Evolutionary conservation across 441 rosid genomes (phyloP), one percentile per base, ranked within the genome.

Genomic region (Euphorbia schlechtendalii): DNA sequence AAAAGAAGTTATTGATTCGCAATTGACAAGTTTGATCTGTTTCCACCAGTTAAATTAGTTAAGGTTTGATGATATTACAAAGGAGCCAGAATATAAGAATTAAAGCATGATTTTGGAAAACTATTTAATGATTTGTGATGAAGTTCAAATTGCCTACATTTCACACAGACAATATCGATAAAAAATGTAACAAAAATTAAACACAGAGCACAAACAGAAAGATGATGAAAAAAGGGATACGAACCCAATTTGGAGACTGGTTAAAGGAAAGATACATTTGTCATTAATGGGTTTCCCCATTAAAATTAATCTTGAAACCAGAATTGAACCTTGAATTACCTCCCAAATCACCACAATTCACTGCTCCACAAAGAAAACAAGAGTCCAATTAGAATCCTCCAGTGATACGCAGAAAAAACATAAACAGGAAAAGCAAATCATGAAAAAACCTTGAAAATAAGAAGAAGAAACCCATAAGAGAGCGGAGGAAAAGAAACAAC

Each of bases 171-270:
- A 34, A 18, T n/a, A n/a, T n/a, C n/a, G n/a, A 34, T 6, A 17
- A 14, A 45, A 27, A 13, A 0, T 14, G 5, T 9, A 22, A 8
- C 11, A 4, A 5, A 54, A 3, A 4, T 22, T n/a, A 34, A 24
- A 25, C 46, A n/a, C 17, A 40, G 7, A 24, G 48, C n/a, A n/a
- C n/a, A n/a, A n/a, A n/a, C n/a, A n/a, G n/a, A n/a, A n/a, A n/a
- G n/a, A n/a, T n/a, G n/a, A n/a, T n/a, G n/a, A n/a, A n/a, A n/a
- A n/a, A 30, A 11, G 30, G 22, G 25, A 73, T 6, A 15, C 45
- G 22, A 78, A 93, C 97, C 97, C 99, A 77, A 93, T 85, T 77
- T 93, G 97, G 74, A 93, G 86, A 78, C 91, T 86, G 9, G 93
- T 87, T 67, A 93, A 75, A 60, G 90, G 97, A 62, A 88, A 93